phyloP scores from a whole-genome alignment of 345 rosid genomes.

The Gossypium sturtianum region DNA sequence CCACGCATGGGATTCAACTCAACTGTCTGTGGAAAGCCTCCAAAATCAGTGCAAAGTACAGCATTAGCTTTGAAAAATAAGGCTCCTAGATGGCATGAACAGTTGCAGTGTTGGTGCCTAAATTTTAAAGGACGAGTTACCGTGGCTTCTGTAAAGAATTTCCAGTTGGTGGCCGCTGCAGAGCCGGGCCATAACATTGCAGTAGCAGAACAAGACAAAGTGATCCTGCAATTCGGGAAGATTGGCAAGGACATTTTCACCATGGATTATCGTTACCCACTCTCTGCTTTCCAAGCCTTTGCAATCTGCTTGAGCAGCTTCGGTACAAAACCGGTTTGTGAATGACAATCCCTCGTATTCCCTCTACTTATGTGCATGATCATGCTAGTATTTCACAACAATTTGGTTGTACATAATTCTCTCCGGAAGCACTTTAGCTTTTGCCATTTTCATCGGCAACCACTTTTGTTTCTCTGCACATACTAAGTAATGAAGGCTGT shows the following conservation, averaged over 20 bases:
- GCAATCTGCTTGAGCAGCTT: slow-evolving; percentile 95
- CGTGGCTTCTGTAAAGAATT: slow-evolving; percentile 90
- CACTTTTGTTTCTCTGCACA: slow-evolving; percentile 1
- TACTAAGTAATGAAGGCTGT: slow-evolving; percentile 1
- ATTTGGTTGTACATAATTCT: slow-evolving; percentile 38
- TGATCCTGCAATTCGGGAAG: slow-evolving; percentile 88
- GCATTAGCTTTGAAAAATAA: slow-evolving; percentile 73
- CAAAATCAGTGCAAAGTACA: slow-evolving; percentile 10
- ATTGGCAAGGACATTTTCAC: slow-evolving; percentile 92
- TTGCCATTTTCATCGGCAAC: slow-evolving; percentile 6
- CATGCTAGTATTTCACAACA: slow-evolving; percentile 14
- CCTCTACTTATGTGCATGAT: slow-evolving; percentile 13
- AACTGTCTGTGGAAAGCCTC: slow-evolving; percentile 24
- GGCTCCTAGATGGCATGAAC: slow-evolving; percentile 96
- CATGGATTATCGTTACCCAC: slow-evolving; percentile 89
- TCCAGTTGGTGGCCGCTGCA: slow-evolving; percentile 71
- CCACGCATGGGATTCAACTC: slow-evolving; percentile 33
- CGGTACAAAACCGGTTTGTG: slow-evolving; percentile 90
- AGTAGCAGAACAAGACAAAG: slow-evolving; percentile 60
- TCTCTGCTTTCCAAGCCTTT: slow-evolving; percentile 94
- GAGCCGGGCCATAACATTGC: slow-evolving; percentile 50
- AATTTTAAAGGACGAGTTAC: slow-evolving; percentile 91
- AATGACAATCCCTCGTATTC: slow-evolving; percentile 31
- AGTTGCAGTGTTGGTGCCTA: slow-evolving; percentile 90
- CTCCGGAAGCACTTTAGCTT: slow-evolving; percentile 19